Percentiles rank a stretch among this genome's conserved stretches.
Conservation (phyloP, 2,329 filamentous ascomycete species). For the Sphaerostilbella broomeana region DNA sequence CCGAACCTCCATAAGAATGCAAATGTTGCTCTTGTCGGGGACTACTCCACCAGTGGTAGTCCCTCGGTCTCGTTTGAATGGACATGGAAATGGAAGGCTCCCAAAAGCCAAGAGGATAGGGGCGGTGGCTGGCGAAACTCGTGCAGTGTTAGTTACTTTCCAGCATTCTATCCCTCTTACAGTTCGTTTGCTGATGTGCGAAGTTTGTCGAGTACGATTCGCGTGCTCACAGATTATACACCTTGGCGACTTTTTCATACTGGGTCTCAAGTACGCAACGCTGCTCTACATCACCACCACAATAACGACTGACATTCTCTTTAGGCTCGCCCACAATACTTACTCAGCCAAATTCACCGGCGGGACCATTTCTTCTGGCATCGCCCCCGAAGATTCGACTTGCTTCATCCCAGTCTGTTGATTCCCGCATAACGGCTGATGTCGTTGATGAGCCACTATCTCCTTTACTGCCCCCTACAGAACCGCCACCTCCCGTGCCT, state of each 20-base stretch:
- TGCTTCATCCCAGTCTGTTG: slow-evolving; percentile 79
- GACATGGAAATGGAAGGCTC: slow-evolving; percentile 96
- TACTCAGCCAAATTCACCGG: slow-evolving; percentile 58
- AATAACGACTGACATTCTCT: slow-evolving; percentile 20
- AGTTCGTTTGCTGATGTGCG: slow-evolving; percentile 19
- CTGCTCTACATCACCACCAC: slow-evolving; percentile 18
- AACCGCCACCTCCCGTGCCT: slow-evolving; percentile 26
- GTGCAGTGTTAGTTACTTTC: slow-evolving; percentile 63
- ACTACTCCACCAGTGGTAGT: slow-evolving; percentile 78
- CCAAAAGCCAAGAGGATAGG: slow-evolving; percentile 71
- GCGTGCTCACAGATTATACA: slow-evolving; percentile 79
- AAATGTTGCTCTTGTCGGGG: slow-evolving; percentile 91
- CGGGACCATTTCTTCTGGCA: slow-evolving; percentile 64
- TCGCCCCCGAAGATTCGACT: slow-evolving; percentile 72
- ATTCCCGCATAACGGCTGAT: slow-evolving; percentile 70
- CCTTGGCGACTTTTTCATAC: slow-evolving; percentile 87
- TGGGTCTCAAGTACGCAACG: slow-evolving; percentile 72
- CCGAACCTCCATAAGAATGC: slow-evolving; percentile 96
- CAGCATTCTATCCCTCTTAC: neutral
- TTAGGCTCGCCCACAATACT: slow-evolving; percentile 18
- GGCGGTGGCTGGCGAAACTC: slow-evolving; percentile 92
- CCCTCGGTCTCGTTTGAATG: slow-evolving; percentile 84
- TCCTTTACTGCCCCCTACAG: slow-evolving; percentile 37
- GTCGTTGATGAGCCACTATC: slow-evolving; percentile 53
- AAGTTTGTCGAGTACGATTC: slow-evolving; percentile 97